These are phyloP conservation scores for Glutinoglossum americanum DNA, from an alignment of 495 filamentous ascomycete genomes.

Conservation along the genomic window DNA sequence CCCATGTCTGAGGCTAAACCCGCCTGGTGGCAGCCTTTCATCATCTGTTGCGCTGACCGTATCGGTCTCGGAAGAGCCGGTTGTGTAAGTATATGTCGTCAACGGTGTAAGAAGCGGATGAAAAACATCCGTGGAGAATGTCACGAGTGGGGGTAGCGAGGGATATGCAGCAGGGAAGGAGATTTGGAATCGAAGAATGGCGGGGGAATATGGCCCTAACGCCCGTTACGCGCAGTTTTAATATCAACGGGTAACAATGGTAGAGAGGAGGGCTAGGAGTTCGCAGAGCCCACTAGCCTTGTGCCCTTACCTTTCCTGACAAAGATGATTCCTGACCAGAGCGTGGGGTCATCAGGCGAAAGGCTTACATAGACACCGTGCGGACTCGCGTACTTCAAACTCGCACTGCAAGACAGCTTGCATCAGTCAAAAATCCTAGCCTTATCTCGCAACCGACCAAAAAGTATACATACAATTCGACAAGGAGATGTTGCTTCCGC, in stretches of 20 bases:
- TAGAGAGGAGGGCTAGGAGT: neutral
- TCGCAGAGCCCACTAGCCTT: neutral
- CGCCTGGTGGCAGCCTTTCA: constrained; percentile 62
- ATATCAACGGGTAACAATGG: neutral
- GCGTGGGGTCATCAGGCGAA: constrained; percentile 52
- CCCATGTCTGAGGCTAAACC: constrained; percentile 70
- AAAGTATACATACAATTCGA: constrained; percentile 44
- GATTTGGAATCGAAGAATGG: constrained; percentile 76
- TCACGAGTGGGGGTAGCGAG: constrained; percentile 55
- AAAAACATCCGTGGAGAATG: constrained; percentile 78
- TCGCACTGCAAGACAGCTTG: constrained; percentile 32
- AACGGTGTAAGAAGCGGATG: constrained; percentile 80
- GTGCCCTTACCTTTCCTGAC: constrained; percentile 50
- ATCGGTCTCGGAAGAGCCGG: constrained; percentile 41
- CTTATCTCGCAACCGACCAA: neutral
- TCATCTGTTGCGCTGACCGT: constrained; percentile 64
- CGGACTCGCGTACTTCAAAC: constrained; percentile 59
- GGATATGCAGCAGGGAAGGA: constrained; percentile 72
- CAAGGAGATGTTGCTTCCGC: constrained; percentile 39
- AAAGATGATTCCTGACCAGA: constrained; percentile 83
- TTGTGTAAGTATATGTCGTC: constrained; percentile 77
- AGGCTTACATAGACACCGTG: constrained; percentile 71
- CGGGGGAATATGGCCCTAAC: constrained; percentile 66
- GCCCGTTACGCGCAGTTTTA: neutral
- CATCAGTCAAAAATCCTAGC: neutral